Evolutionary conservation across 352 stramenopile genomes (phyloP).

Genomic region (Pythium pectinolyticum): DNA sequence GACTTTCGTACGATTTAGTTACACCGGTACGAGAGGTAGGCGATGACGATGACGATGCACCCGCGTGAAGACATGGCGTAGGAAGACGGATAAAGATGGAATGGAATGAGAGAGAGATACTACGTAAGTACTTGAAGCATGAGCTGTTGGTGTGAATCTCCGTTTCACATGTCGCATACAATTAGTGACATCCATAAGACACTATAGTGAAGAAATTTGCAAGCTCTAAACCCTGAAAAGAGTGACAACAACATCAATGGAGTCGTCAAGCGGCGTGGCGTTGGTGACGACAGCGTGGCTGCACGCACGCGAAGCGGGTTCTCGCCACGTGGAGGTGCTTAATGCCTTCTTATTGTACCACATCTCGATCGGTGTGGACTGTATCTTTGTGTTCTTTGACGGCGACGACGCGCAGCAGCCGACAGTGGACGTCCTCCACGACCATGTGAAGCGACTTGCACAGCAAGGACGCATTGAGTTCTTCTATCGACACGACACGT

Average conservation of each 20-base stretch:
- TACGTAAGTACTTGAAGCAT: too few relatives aligned
- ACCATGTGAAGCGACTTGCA: conserved; percentile 14
- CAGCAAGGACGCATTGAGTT: conserved; percentile 29
- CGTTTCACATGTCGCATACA: too few relatives aligned
- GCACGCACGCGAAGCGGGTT: not conserved
- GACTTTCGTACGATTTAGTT: conserved; percentile 60
- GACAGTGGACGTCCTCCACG: conserved; percentile 9
- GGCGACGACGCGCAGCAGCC: conserved; percentile 26
- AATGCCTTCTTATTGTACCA: conserved; percentile 45
- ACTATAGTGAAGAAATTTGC: conserved; percentile 3
- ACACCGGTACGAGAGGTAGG: too few relatives aligned
- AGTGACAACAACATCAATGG: too few relatives aligned
- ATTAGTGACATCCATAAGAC: not conserved
- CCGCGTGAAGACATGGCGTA: too few relatives aligned
- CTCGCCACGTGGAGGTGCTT: conserved; percentile 31
- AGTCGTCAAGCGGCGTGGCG: conserved; percentile 29
- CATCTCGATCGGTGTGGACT: conserved; percentile 33
- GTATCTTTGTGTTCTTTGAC: conserved; percentile 43
- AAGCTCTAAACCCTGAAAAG: not conserved
- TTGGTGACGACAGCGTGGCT: conserved; percentile 49
- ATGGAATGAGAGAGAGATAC: not conserved
- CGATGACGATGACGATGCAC: too few relatives aligned
- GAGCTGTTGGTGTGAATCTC: too few relatives aligned
- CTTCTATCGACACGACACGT: conserved; percentile 17
- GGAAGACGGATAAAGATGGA: too few relatives aligned